These are phyloP conservation scores for Fusarium sp. DNA, from an alignment of 2,329 filamentous ascomycete species.

Conservation along the genomic window DNA sequence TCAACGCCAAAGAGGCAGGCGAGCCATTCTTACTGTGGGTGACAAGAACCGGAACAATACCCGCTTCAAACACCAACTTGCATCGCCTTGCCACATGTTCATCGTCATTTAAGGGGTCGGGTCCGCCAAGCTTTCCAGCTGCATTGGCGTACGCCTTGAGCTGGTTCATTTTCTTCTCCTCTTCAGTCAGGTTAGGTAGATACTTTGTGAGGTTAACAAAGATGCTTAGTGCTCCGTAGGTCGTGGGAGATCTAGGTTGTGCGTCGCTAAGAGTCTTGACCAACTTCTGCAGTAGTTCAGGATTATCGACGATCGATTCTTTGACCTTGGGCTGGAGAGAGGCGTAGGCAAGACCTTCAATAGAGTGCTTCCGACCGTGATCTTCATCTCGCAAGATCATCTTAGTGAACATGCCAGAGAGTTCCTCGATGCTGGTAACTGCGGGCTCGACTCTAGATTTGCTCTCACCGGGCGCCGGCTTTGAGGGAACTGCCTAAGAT, in stretches of 20 bases:
- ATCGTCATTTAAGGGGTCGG: slow-evolving; percentile 79
- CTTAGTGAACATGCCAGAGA: slow-evolving; percentile 71
- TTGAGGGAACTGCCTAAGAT: slow-evolving; percentile 65
- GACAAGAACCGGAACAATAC: slow-evolving; percentile 80
- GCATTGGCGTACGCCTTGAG: slow-evolving; percentile 95
- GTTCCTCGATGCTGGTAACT: slow-evolving; percentile 72
- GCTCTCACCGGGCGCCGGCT: slow-evolving; percentile 53
- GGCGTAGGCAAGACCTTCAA: slow-evolving; percentile 93
- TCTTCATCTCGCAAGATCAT: slow-evolving; percentile 72
- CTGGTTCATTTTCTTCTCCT: slow-evolving; percentile 91
- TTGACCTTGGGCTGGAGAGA: slow-evolving; percentile 88
- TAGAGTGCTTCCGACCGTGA: slow-evolving; percentile 72
- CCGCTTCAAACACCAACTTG: slow-evolving; percentile 80
- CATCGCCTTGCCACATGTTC: slow-evolving; percentile 81
- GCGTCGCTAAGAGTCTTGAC: slow-evolving; percentile 71
- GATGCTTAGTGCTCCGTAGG: slow-evolving; percentile 88
- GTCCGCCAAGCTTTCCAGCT: slow-evolving; percentile 70
- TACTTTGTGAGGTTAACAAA: slow-evolving; percentile 88
- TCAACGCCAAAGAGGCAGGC: slow-evolving; percentile 75
- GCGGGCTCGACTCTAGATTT: slow-evolving; percentile 63
- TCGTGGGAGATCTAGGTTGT: slow-evolving; percentile 73
- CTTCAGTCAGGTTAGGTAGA: slow-evolving; percentile 80
- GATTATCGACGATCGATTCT: slow-evolving; percentile 78
- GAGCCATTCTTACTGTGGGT: slow-evolving; percentile 80
- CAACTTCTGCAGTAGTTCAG: slow-evolving; percentile 74